Base-by-base conservation (phyloP, 2,329 filamentous ascomycete species). In the Huntiella decipiens region DNA sequence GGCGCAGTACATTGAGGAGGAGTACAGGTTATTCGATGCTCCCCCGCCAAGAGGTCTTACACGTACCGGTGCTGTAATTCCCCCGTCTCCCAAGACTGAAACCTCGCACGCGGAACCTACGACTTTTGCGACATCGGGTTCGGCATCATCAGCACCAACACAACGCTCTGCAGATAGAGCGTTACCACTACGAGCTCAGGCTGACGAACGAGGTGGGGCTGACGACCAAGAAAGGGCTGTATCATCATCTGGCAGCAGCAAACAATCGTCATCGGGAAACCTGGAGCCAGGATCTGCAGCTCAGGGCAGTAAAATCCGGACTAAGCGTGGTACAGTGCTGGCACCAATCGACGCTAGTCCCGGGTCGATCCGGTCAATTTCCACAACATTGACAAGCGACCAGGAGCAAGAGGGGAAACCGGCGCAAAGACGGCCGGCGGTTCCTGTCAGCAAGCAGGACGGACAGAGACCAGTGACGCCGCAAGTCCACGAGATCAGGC, bases 1-100 rank as follows among this genome's bases (percentile, higher is more conserved):
- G 61, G 77, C 84, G 51, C 77, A 76, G 53, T 88, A 73, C 56
- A 77, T 86, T 33, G 75, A 82, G 53, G 68, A 78, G 52, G 78
- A 82, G 55, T 79, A 80, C 53, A 63, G 61, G 52, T 57, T 74
- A 2, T 74, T 79, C 46, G 70, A 77, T 46, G 66, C 71, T 55
- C 67, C 72, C 3, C 66, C 72, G 4, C 74, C 74, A 0, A 58
- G 63, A 54, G 61, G 74, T 12, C 57, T 73, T 16, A 54, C 60
- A 8, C 47, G 47, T 6, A 49, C 38, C 13, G 47, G 47, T 7
- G 47, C 38, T 16, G 39, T 49, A 4, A 49, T 46, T 31, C 47
- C 47, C 5, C 35, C 47, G 10, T 49, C 35, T 31, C 47, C 47
- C 16, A 40, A 46, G 34, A 57, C 65, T 43, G 55, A 60, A 7